These are phyloP conservation scores for Trichoderma brevicompactum DNA, from an alignment of 2,329 filamentous ascomycete genomes.

Conservation along the genomic window DNA sequence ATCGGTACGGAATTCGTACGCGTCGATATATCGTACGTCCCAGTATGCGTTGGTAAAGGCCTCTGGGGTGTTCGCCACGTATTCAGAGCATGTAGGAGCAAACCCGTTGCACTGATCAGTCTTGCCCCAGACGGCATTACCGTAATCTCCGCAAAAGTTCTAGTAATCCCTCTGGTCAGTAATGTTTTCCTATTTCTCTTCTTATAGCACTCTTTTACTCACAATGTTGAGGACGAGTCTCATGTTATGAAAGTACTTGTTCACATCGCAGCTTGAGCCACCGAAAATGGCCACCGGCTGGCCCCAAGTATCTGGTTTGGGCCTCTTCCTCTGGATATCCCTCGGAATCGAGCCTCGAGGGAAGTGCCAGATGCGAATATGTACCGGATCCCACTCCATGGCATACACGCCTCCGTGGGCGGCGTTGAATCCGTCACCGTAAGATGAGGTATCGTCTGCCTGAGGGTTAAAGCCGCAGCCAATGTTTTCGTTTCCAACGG, in stretches of 20 bases:
- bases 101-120: slow-evolving; percentile 45
- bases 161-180: slow-evolving; percentile 32
- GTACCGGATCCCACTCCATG: slow-evolving; percentile 69
- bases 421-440: slow-evolving; percentile 69
- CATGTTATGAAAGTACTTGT: slow-evolving; percentile 68
- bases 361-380: slow-evolving; percentile 80
- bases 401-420: slow-evolving; percentile 71
- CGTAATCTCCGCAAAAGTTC: slow-evolving; percentile 80
- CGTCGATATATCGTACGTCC: slow-evolving; percentile 61
- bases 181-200: background rate
- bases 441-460: slow-evolving; percentile 50
- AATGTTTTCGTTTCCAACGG: slow-evolving; percentile 44
- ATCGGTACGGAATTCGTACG: slow-evolving; percentile 42
- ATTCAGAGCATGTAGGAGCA: slow-evolving; percentile 53
- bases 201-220: slow-evolving; percentile 27
- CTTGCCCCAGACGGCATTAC: slow-evolving; percentile 52
- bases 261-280: slow-evolving; percentile 64
- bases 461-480: slow-evolving; percentile 53
- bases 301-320: slow-evolving; percentile 70
- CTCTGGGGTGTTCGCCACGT: slow-evolving; percentile 50
- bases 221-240: slow-evolving; percentile 73
- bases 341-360: slow-evolving; percentile 65
- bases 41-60: slow-evolving; percentile 51
- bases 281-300: slow-evolving; percentile 72
- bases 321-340: slow-evolving; percentile 63